phyloP scores from a whole-genome alignment of 805 yeast genomes.

The Ogataea philodendri region DNA sequence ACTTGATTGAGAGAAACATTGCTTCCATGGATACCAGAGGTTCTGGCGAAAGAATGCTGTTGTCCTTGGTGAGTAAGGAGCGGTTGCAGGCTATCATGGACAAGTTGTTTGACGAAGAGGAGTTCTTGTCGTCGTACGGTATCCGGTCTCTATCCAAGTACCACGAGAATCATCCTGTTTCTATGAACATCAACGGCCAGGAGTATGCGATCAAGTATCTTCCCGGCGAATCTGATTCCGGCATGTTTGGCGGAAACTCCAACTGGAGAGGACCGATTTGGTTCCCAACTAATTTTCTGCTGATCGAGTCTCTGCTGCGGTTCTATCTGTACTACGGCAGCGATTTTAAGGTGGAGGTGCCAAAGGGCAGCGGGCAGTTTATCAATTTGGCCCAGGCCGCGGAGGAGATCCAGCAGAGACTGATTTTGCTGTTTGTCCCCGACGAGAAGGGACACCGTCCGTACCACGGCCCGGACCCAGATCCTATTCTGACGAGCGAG shows the following conservation, averaged over 20 bases:
- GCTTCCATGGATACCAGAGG: slow-evolving; percentile 81
- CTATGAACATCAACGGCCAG: slow-evolving; percentile 78
- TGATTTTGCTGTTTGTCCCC: slow-evolving; percentile 72
- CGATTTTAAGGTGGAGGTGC: slow-evolving; percentile 80
- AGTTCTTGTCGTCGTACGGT: slow-evolving; percentile 81
- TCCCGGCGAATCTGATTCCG: slow-evolving; percentile 88
- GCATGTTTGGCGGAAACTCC: slow-evolving; percentile 94
- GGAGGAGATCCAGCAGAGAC: slow-evolving; percentile 82
- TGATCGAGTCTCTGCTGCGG: slow-evolving; percentile 84
- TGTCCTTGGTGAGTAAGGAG: slow-evolving; percentile 79
- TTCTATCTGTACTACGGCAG: slow-evolving; percentile 88
- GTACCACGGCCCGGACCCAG: slow-evolving; percentile 66
- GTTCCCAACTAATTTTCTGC: slow-evolving; percentile 87
- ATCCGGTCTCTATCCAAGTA: slow-evolving; percentile 83
- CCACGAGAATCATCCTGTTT: slow-evolving; percentile 81
- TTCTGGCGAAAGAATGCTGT: slow-evolving; percentile 73
- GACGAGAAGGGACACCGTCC: slow-evolving; percentile 64
- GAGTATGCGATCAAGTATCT: slow-evolving; percentile 69
- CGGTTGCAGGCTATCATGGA: slow-evolving; percentile 71
- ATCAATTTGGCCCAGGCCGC: slow-evolving; percentile 86
- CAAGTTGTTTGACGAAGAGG: slow-evolving; percentile 81
- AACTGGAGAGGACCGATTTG: slow-evolving; percentile 98
- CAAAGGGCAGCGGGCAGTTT: slow-evolving; percentile 74
- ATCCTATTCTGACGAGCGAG: slow-evolving; percentile 55
- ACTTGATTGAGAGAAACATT: slow-evolving; percentile 74